phyloP scores from a whole-genome alignment of 1,284 basidiomycete genomes.

The Ustilago cynodontis region DNA sequence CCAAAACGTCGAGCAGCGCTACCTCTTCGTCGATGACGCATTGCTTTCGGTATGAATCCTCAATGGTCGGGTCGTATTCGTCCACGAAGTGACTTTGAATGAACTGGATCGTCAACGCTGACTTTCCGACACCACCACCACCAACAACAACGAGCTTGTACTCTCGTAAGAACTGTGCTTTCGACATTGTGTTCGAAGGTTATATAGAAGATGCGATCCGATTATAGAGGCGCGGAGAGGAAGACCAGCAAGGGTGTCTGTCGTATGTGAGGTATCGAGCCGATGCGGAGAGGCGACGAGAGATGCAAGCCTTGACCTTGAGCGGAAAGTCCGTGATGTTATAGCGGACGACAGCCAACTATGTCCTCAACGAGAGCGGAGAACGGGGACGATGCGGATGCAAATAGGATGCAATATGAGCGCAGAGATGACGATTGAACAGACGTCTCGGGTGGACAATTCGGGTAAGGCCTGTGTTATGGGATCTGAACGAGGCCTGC shows the following conservation, averaged over 20 bases:
- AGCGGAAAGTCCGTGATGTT: neutral
- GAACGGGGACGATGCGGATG: neutral
- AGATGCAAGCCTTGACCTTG: neutral
- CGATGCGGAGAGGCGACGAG: neutral
- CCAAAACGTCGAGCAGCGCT: slow-evolving; percentile 94
- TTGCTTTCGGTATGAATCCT: slow-evolving; percentile 73
- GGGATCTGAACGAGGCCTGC: neutral
- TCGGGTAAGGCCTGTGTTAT: neutral
- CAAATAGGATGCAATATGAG: slow-evolving; percentile 2
- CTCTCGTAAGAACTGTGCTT: slow-evolving; percentile 77
- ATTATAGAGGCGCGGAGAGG: neutral
- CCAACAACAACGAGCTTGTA: slow-evolving; percentile 84
- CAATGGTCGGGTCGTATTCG: slow-evolving; percentile 98
- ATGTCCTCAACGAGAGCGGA: neutral
- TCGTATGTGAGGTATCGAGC: neutral
- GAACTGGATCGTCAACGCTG: slow-evolving; percentile 96
- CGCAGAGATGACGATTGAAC: neutral
- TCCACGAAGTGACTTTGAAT: slow-evolving; percentile 94
- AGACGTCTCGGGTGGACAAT: neutral
- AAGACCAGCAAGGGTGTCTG: neutral
- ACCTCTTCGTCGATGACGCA: slow-evolving; percentile 91
- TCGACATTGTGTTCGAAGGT: slow-evolving; percentile 12
- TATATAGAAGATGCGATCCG: neutral
- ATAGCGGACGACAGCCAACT: no score
- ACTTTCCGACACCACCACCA: slow-evolving; percentile 97